Evolutionary conservation across 768 basidiomycete genomes (phyloP).

Genomic region (Psilocybe sp.): DNA sequence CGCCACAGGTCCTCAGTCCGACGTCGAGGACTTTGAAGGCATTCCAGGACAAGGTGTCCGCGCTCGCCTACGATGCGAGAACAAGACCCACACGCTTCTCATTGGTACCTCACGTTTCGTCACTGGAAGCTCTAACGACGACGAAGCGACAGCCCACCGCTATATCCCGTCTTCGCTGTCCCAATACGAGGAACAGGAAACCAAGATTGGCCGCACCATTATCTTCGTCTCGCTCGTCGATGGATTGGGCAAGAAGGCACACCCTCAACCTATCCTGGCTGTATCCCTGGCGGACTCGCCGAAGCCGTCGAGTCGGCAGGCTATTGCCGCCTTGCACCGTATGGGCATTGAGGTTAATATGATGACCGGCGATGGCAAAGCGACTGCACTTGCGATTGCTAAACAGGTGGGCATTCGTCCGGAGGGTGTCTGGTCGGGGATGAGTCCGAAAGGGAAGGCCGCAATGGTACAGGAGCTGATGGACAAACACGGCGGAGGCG

Average conservation of each 20-base stretch:
- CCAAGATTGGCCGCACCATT: constrained; percentile 73
- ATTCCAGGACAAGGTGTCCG: constrained; percentile 87
- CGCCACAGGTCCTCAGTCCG: constrained; percentile 44
- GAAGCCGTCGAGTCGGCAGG: constrained; percentile 80
- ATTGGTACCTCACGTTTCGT: constrained; percentile 80
- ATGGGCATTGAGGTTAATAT: constrained; percentile 94
- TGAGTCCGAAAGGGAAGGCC: constrained; percentile 96
- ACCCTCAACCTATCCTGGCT: constrained; percentile 65
- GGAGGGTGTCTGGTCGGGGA: constrained; percentile 84
- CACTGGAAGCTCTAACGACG: constrained; percentile 28
- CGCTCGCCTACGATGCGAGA: constrained; percentile 56
- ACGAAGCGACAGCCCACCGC: constrained; percentile 15
- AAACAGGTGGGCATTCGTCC: constrained; percentile 83
- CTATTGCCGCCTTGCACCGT: constrained; percentile 71
- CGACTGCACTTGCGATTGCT: constrained; percentile 86
- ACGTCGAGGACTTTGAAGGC: constrained; percentile 77
- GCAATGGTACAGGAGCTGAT: constrained; percentile 79
- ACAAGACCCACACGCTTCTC: constrained; percentile 54
- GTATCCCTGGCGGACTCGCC: constrained; percentile 86
- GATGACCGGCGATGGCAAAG: constrained; percentile 90
- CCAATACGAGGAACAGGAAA: constrained; percentile 69
- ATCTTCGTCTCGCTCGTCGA: constrained; percentile 76
- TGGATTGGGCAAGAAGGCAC: constrained; percentile 23
- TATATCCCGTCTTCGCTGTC: constrained; percentile 58
- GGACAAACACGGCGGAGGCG: constrained; percentile 63